A percentile compares a stretch with the other conserved stretches of the same genome.
Evolutionary conservation across 306 rosid genomes (phyloP).

Genomic region (Begonia loranthoides): DNA sequence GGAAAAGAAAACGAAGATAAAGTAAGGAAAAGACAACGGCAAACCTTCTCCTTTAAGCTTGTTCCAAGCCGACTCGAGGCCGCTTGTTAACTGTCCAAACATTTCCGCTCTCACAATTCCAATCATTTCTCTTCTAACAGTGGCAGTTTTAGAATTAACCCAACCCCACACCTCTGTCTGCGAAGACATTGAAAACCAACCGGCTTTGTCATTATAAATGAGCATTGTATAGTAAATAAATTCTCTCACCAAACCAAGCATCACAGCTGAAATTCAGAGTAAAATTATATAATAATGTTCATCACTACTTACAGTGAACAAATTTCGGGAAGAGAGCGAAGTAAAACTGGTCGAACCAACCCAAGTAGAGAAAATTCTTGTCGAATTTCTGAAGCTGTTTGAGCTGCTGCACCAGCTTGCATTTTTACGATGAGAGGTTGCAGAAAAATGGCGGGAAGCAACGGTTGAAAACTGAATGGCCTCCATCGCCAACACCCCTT

Average conservation of each 20-base stretch:
- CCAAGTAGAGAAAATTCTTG: slow-evolving; percentile 34
- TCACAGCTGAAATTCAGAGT: not conserved
- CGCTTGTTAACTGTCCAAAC: slow-evolving; percentile 88
- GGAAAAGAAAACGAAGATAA: not conserved
- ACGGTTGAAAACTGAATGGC: slow-evolving; percentile 48
- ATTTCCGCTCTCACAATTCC: slow-evolving; percentile 77
- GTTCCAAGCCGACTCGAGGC: slow-evolving; percentile 93
- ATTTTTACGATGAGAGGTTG: slow-evolving; percentile 24
- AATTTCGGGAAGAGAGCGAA: slow-evolving; percentile 47
- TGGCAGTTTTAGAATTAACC: slow-evolving; percentile 51
- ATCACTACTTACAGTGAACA: slow-evolving; percentile 52
- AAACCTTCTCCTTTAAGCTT: slow-evolving; percentile 96
- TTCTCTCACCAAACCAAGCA: not conserved
- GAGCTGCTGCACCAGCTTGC: slow-evolving; percentile 13
- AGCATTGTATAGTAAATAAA: not conserved
- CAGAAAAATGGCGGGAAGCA: slow-evolving; percentile 55
- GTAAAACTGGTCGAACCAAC: slow-evolving; percentile 17
- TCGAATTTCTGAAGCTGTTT: slow-evolving; percentile 16
- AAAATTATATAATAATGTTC: not conserved
- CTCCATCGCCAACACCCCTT: slow-evolving; percentile 34
- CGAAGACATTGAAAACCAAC: slow-evolving; percentile 6
- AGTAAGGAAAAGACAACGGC: not conserved
- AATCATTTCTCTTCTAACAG: slow-evolving; percentile 26
- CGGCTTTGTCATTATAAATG: not conserved
- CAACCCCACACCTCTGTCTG: slow-evolving; percentile 85